phyloP scores from a whole-genome alignment of 2,329 filamentous ascomycete species.

The Paraphoma chrysanthemicola region DNA sequence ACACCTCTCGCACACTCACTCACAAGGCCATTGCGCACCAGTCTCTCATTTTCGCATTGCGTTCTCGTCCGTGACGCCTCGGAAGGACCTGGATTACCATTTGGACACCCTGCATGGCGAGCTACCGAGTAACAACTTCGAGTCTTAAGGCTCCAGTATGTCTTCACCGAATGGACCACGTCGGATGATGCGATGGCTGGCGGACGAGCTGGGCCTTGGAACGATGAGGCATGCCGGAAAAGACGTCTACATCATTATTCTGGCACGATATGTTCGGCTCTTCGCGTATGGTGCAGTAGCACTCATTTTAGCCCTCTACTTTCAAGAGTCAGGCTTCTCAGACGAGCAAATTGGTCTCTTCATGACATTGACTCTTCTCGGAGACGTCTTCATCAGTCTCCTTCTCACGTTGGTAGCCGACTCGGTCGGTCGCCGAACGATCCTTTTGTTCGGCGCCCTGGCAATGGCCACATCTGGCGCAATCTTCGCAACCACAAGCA shows the following conservation, averaged over 20 bases:
- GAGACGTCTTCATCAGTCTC: constrained; percentile 46
- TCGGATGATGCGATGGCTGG: constrained; percentile 27
- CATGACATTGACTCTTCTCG: constrained; percentile 50
- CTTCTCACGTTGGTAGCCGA: constrained; percentile 49
- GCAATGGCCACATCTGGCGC: constrained; percentile 46
- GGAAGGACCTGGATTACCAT: background rate
- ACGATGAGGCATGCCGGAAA: constrained; percentile 34
- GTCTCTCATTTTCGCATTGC: too few species aligned
- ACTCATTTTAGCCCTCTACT: constrained; percentile 47
- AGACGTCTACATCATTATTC: constrained; percentile 45
- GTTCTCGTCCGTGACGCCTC: background rate
- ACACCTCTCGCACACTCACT: too few species aligned
- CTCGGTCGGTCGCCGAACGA: constrained; percentile 40
- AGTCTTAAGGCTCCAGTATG: constrained; percentile 17
- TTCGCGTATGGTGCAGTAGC: constrained; percentile 46
- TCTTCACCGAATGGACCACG: constrained; percentile 5
- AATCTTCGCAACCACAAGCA: constrained; percentile 42
- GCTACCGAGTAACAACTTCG: background rate
- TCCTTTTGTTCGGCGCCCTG: constrained; percentile 41
- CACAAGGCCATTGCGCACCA: too few species aligned
- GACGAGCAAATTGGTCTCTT: constrained; percentile 49
- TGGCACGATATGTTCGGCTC: constrained; percentile 46
- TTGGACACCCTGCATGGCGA: constrained; percentile 6
- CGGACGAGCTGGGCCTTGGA: constrained; percentile 36
- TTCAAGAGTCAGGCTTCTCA: constrained; percentile 42